These are phyloP conservation scores for Parietaria judaica DNA, from an alignment of 306 rosid species.

Conservation along the genomic window DNA sequence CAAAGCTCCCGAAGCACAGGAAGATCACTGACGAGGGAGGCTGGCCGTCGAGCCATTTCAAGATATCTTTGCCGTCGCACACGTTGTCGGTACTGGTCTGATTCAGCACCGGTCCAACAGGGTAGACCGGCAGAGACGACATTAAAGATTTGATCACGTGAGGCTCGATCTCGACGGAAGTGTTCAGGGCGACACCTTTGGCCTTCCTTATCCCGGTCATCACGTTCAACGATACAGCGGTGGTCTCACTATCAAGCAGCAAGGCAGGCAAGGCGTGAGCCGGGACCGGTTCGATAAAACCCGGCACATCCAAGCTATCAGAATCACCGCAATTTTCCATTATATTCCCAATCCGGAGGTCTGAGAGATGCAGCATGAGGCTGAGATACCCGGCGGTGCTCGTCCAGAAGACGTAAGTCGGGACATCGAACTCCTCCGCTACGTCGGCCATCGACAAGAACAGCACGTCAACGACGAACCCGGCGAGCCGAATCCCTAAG, in stretches of 20 bases:
- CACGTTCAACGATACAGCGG: not conserved
- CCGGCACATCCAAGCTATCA: not conserved
- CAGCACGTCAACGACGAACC: slow-evolving; percentile 13
- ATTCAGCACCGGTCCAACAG: slow-evolving; percentile 23
- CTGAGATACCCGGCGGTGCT: slow-evolving; percentile 11
- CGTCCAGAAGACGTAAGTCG: slow-evolving; percentile 16
- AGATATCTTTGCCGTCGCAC: too few species aligned
- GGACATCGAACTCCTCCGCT: slow-evolving; percentile 23
- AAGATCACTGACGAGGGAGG: too few species aligned
- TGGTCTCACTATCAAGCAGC: not conserved
- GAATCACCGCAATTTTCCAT: not conserved
- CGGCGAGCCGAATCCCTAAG: slow-evolving; percentile 6
- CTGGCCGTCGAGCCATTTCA: not conserved
- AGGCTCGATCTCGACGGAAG: slow-evolving; percentile 40
- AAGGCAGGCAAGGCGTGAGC: slow-evolving; percentile 4
- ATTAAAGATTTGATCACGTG: slow-evolving; percentile 26
- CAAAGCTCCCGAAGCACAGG: too few species aligned
- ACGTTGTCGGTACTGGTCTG: not conserved
- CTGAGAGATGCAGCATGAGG: slow-evolving; percentile 17
- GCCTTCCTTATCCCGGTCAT: slow-evolving; percentile 13
- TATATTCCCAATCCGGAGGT: not conserved
- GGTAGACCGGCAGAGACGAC: slow-evolving; percentile 15
- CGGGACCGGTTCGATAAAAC: slow-evolving; percentile 21
- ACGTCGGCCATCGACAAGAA: slow-evolving; percentile 13
- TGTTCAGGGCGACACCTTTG: slow-evolving; percentile 42